Evolutionary conservation across 495 filamentous ascomycete genomes (phyloP), one percentile per base, ranked within the genome.

Genomic region (Elaphomyces granulatus): DNA sequence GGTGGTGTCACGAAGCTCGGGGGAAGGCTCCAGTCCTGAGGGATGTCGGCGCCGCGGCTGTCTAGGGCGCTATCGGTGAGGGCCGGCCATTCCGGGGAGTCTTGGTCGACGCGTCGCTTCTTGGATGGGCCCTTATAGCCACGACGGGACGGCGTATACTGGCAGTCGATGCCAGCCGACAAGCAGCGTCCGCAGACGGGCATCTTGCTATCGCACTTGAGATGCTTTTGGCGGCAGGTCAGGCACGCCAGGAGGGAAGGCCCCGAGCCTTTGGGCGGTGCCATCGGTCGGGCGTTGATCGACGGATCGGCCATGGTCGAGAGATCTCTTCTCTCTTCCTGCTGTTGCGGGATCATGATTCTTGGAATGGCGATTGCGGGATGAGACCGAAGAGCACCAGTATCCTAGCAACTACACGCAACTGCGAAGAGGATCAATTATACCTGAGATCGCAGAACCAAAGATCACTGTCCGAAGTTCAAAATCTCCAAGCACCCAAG

Each of bases 171-270:
- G 12, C 56, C 54, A 1, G 50, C 50, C 21, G 53, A 40, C 6
- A 41, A 42, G 37, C 64, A 68, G 19, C 64, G 64, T n/a, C 58
- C 50, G 47, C 64, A 68, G 34, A 59, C 32, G 14, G 64, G 64
- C 3, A 54, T 63, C 16, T 48, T 47, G 3, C 62, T 61, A 50
- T 68, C 64, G 34, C 64, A 68, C 47, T 66, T 68, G 41, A 80
- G 72, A 47, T 80, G 77, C 43, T 75, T 69, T 42, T 67, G 61
- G 36, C 76, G 74, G 46, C 75, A 77, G 30, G 56, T 54, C 20
- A 76, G 60, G 51, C 72, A 77, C 20, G 72, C 71, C 41, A 77
- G 47, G 9, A 67, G 58, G 23, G 63, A 66, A 3, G 63, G 64
- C 16, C 59, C 43, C 15, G 54, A 37, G 38, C 23, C 32, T 20